Conservation (phyloP, 129 eudicot species). For the sunflower (Helianthus annuus) region HanXRQr2.0-SUNRISE NC_035448.2:146611673-146612172, state of each 20-base stretch:
- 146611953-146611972: conserved; percentile 67
- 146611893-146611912: conserved; percentile 68
- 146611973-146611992: conserved; percentile 44
- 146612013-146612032: no score
- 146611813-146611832: conserved; percentile 53
- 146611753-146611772: background rate
- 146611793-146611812: conserved; percentile 16
- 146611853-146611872: conserved; percentile 57
- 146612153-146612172: no score
- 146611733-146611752: background rate
- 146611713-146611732: background rate
- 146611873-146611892: conserved; percentile 52
- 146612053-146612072: no score
- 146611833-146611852: conserved; percentile 47
- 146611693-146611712: conserved; percentile 46
- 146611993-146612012: conserved; percentile 16
- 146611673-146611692: conserved; percentile 62
- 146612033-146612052: no score
- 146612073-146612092: no score
- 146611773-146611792: conserved; percentile 25
- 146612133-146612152: no score
- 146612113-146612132: no score
- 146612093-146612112: no score
- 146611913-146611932: conserved; percentile 51
- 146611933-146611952: conserved; percentile 48